These are phyloP conservation scores for Pyrenophora graminea DNA, from an alignment of 2,329 filamentous ascomycete genomes.

Conservation along the genomic window DNA sequence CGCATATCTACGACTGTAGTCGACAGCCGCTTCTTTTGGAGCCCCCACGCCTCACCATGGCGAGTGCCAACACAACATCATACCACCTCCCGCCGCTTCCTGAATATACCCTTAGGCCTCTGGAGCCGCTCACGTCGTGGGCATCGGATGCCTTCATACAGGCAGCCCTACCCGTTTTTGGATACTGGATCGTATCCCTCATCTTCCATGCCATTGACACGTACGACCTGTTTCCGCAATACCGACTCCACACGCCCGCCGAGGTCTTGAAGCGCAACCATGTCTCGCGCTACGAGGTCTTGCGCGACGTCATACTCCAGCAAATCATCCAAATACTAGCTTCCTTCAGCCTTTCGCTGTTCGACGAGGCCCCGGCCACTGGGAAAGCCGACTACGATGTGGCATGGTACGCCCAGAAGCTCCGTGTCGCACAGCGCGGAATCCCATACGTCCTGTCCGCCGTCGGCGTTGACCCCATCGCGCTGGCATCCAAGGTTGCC, in stretches of 20 bases:
- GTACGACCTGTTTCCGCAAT: slow-evolving; percentile 83
- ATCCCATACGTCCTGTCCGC: slow-evolving; percentile 72
- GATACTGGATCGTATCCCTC: slow-evolving; percentile 86
- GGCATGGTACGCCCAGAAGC: slow-evolving; percentile 83
- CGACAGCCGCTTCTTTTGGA: slow-evolving; percentile 10
- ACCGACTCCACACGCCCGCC: slow-evolving; percentile 91
- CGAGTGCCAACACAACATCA: slow-evolving; percentile 51
- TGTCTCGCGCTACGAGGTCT: slow-evolving; percentile 80
- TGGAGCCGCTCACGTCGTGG: slow-evolving; percentile 73
- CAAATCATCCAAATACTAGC: slow-evolving; percentile 84
- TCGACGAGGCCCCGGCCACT: slow-evolving; percentile 72
- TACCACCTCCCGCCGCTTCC: slow-evolving; percentile 82
- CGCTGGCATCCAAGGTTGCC: slow-evolving; percentile 75
- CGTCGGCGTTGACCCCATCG: slow-evolving; percentile 75
- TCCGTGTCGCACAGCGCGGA: slow-evolving; percentile 77
- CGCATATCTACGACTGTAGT: slow-evolving; percentile 1
- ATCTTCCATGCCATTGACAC: slow-evolving; percentile 87
- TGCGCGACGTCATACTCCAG: slow-evolving; percentile 88
- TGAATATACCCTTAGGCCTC: slow-evolving; percentile 72
- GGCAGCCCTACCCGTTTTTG: slow-evolving; percentile 74
- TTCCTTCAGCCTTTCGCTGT: slow-evolving; percentile 67
- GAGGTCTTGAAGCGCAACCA: slow-evolving; percentile 88
- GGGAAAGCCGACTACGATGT: slow-evolving; percentile 86
- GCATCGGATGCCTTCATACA: slow-evolving; percentile 81
- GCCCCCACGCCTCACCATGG: slow-evolving; percentile 35